phyloP scores from a whole-genome alignment of 225 moss, liverwort and hornwort species.

The Asterella californica region DNA sequence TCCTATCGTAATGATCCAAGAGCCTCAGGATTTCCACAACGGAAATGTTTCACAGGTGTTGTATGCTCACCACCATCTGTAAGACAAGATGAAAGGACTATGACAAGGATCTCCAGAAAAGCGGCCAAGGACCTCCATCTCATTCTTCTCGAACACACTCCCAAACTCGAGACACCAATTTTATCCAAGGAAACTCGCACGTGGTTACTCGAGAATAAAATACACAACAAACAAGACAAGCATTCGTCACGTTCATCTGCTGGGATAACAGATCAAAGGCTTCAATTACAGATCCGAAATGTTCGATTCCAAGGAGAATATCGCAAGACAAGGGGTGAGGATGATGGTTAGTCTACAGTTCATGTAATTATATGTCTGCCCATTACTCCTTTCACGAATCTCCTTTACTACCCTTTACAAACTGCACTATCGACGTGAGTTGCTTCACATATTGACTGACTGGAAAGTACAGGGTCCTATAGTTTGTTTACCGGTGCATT shows the following conservation, averaged over 20 bases:
- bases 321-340: conserved; percentile 2
- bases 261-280: neutral
- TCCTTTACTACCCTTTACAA: conserved; percentile 23
- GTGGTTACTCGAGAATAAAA: neutral
- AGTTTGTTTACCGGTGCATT: neutral
- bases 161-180: too few species aligned
- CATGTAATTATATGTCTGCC: neutral
- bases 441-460: conserved; percentile 11
- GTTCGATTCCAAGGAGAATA: neutral
- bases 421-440: conserved; percentile 7
- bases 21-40: too few species aligned
- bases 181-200: too few species aligned
- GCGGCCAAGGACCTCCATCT: too few species aligned
- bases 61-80: too few species aligned
- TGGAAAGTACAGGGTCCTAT: conserved; percentile 14
- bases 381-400: neutral
- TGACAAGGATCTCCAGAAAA: too few species aligned
- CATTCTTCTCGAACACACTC: too few species aligned
- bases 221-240: neutral
- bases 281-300: neutral
- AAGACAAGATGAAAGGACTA: too few species aligned
- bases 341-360: conserved; percentile 10
- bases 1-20: too few species aligned
- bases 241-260: neutral
- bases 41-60: too few species aligned